Base-by-base conservation (phyloP, 140 eudicot genomes). In the Artemisia princeps region DNA sequence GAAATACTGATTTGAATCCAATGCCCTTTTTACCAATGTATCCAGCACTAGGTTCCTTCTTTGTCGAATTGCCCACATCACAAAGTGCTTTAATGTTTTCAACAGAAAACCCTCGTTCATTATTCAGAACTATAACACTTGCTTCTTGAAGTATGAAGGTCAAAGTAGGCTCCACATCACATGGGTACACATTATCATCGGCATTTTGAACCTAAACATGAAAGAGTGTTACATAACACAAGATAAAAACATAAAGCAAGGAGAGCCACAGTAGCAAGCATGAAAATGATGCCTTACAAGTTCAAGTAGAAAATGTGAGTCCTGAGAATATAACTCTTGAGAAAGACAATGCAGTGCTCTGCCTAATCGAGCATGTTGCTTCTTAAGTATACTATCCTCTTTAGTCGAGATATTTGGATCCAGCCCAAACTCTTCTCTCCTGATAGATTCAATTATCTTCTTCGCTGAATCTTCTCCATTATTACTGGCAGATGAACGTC, bases 11-110 rank as follows among this genome's bases (percentile, higher is more conserved):
- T 78, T 92, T 92, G 81, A 92, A 92, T 57, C 98, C 96, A 64
- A 92, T 92, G 69, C 98, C 98, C 79, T 92, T 92, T 80, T 92
- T 89, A 62, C 98, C 98, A 48, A 92, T 92, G 72, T 92, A 92
- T 75, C 98, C 98, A 71, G 94, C 85, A 74, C 71, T 68, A 54
- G 76, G 71, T 61, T 83, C 89, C 83, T 81, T 92, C 76, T 92
- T 92, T 22, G 96, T 92, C 65, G 98, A 92, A 68, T 82, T 92
- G 74, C 98, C 98, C 56, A 92, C 94, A 80, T 92, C 98, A 73
- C 98, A 92, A 49, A 92, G 98, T 26, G 98, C 98, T 77, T 78
- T 92, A 49, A 92, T 88, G 78, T 92, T 84, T 69, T 83, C 79
- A 17, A 76, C 83, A 53, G 84, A 78, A 84, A 92, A 92, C 5